phyloP scores from a whole-genome alignment of 106 monocot species.

The Posidonia australis region DNA sequence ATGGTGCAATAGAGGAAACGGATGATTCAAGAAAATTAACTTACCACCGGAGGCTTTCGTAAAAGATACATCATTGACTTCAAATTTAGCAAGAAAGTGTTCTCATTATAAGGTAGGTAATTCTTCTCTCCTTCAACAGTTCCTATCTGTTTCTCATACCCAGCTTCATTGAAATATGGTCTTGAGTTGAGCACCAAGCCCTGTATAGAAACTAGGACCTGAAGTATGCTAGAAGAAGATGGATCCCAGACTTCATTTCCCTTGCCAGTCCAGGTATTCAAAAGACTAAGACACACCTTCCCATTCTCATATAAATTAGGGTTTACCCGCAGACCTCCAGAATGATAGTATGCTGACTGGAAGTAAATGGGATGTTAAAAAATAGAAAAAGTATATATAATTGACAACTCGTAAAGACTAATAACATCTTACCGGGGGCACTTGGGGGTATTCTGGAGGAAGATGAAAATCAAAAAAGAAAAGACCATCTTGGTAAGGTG shows the following conservation, averaged over 20 bases:
- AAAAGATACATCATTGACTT: constrained; percentile 87
- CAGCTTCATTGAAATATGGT: constrained; percentile 99
- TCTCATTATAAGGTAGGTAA: constrained; percentile 86
- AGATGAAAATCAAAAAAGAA: constrained; percentile 98
- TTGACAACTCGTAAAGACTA: background rate
- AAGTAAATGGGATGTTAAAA: background rate
- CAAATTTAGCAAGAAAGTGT: constrained; percentile 75
- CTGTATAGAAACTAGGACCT: constrained; percentile 93
- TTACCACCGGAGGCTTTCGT: constrained; percentile 83
- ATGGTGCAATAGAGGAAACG: background rate
- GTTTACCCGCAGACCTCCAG: constrained; percentile 88
- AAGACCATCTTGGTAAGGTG: constrained; percentile 97
- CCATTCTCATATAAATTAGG: constrained; percentile 94
- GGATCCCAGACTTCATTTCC: constrained; percentile 98
- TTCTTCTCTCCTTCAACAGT: constrained; percentile 97
- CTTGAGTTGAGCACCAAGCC: constrained; percentile 89
- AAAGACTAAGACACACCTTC: constrained; percentile 88
- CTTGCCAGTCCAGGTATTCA: constrained; percentile 95
- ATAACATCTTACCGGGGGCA: constrained; percentile 60
- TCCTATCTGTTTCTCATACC: constrained; percentile 93
- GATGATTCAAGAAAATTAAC: constrained; percentile 1
- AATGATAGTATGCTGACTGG: constrained; percentile 81
- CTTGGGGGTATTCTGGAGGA: constrained; percentile 78
- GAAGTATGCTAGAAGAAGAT: constrained; percentile 85
- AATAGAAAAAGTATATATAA: background rate